Evolutionary conservation across 805 yeast species (phyloP), one percentile per base, ranked within the genome.

Genomic region (Starmerella vaccinii): DNA sequence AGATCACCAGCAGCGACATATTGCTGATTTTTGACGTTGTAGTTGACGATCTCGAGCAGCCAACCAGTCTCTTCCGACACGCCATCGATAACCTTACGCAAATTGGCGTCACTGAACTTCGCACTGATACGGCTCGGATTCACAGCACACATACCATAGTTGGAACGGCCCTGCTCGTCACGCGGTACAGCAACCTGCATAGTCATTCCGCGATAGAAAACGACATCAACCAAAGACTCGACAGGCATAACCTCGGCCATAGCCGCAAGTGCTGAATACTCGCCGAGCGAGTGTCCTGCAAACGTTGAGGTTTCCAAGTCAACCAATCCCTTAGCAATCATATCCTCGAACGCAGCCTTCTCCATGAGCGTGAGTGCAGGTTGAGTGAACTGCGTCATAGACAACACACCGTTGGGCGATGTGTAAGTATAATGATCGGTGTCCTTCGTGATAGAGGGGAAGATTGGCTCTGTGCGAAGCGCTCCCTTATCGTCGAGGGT

Each of bases 131-230:
- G 82, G 56, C 94, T 77, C 64, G 99, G 99, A 74, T 94, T 92
- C 52, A 90, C 89, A 49, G 99, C 99, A 74, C 87, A 79, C 99
- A 92, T 92, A 76, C 97, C 97, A 65, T 92, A 92, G 76, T 92
- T 92, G 53, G 98, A 92, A 73, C 97, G 84, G 46, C 99, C 99
- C 47, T 71, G 67, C 50, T 81, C 78, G 71, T 92, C 99, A 74
- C 99, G 84, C 67, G 97, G 97, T 59, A 92, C 99, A 44, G 98
- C 98, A 59, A 92, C 98, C 75, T 92, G 98, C 99, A 92, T 92
- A 46, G 99, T 94, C 97, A 92, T 92, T 78, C 99, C 99, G 76
- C 99, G 83, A 78, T 92, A 94, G 78, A 92, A 92, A 49, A 90
- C 97, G 68, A 90, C 95, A 69, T 90, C 97, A 56, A 90, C 97